Base-by-base conservation (phyloP, 257 asterid genomes). In the Mentha longifolia region DNA sequence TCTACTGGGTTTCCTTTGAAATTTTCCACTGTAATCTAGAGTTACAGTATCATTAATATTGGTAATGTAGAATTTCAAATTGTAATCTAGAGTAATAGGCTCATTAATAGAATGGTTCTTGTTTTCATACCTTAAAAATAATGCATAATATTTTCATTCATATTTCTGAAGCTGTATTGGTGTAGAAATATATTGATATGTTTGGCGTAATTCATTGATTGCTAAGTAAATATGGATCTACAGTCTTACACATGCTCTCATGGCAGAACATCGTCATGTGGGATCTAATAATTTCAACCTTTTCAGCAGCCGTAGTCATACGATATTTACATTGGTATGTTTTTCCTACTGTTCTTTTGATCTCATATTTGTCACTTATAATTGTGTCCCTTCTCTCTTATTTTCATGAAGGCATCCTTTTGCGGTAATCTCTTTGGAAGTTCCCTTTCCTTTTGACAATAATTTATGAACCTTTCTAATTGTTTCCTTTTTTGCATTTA, bases 271-370 rank as follows among this genome's bases (percentile, higher is more conserved):
- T 79, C 97, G 99, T 8, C 99, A 95, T 54, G 99, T 95, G 75
- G 99, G 99, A 68, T 95, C 99, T 68, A 95, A 95, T 78, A 95
- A 95, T 82, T 95, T 92, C 75, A 95, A 95, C 78, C 88, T 95
- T 46, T 95, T 95, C 80, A 95, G 99, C 86, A 95, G 99, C 90
- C 99, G 99, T 54, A 95, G 99, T 77, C 99, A 95, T 83, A 92
- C 99, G 51, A 95, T 95, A 80, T 95, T 95, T 74, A 90, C 99
- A 22, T 77, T 95, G 98, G 99, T 95, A 81, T 15, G 96, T 68
- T 15, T 71, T 52, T 71, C 70, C 51, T 70, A 28, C 61, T 77
- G 68, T 70, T 50, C 58, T 33, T 11, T 51, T 1, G 6, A 17
- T 58, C 71, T 57, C 72, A 17, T 79, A 64, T 41, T 15, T 56